These are phyloP conservation scores for Pseudopediastrum boryanum DNA, from an alignment of 139 green algal genomes.

Conservation along the genomic window DNA sequence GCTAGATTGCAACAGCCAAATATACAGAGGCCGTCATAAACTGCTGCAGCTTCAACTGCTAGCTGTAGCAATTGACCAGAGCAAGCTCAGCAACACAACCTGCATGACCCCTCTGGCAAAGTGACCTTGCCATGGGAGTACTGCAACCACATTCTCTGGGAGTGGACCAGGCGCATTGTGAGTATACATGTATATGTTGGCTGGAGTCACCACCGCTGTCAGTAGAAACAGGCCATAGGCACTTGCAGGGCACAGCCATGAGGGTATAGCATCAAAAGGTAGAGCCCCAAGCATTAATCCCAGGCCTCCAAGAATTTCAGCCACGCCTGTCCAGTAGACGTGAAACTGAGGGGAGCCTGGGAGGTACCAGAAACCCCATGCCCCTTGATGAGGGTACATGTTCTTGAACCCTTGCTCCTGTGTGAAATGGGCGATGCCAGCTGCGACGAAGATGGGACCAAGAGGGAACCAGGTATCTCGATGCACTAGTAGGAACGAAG, in stretches of 20 bases:
- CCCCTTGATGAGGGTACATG: too few species aligned
- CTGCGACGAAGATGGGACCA: too few species aligned
- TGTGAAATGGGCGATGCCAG: too few species aligned
- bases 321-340: too few species aligned
- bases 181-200: constrained; percentile 62
- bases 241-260: constrained; percentile 38
- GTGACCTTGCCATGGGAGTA: constrained; percentile 6
- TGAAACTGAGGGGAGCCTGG: too few species aligned
- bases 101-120: constrained; percentile 25
- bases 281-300: constrained; percentile 36
- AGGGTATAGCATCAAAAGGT: constrained; percentile 15
- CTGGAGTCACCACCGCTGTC: constrained; percentile 37
- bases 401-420: too few species aligned
- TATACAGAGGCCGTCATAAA: too few species aligned
- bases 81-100: constrained; percentile 19
- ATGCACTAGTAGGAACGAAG: too few species aligned
- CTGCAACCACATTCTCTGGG: constrained; percentile 31
- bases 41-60: constrained; percentile 5
- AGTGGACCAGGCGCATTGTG: constrained; percentile 52
- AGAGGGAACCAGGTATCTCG: too few species aligned
- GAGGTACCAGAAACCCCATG: too few species aligned
- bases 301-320: constrained; percentile 54
- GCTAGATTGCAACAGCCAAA: too few species aligned
- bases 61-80: constrained; percentile 24
- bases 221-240: constrained; percentile 46